These are phyloP conservation scores for Sporothrix pseudoabietina DNA, from an alignment of 2,329 filamentous ascomycete genomes.

Conservation along the genomic window DNA sequence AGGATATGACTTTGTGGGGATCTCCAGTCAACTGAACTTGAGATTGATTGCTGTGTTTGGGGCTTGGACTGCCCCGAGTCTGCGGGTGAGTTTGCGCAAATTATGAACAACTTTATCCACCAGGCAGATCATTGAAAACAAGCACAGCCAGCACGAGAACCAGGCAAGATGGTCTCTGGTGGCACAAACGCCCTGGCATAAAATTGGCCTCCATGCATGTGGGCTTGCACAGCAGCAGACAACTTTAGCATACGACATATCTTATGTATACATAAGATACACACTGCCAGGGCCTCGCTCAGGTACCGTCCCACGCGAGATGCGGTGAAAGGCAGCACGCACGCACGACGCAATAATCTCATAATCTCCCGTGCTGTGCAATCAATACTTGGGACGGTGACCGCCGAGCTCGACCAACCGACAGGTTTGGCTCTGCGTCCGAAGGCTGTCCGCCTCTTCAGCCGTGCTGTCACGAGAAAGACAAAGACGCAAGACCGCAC, in stretches of 20 bases:
- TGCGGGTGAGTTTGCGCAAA: neutral
- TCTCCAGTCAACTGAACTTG: slow-evolving; percentile 2
- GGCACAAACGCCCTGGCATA: slow-evolving; percentile 24
- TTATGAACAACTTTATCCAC: slow-evolving; percentile 17
- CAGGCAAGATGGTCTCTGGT: neutral
- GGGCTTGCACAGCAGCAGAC: slow-evolving; percentile 13
- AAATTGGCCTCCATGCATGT: neutral
- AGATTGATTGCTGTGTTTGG: neutral
- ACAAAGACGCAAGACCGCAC: neutral
- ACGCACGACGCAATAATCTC: slow-evolving; percentile 26
- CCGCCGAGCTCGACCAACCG: neutral
- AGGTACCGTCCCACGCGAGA: slow-evolving; percentile 20
- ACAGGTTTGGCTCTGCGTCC: neutral
- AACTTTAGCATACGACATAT: neutral
- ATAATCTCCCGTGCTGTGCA: slow-evolving; percentile 27
- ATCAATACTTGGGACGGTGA: slow-evolving; percentile 25
- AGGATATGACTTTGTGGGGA: slow-evolving; percentile 19
- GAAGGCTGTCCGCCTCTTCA: neutral
- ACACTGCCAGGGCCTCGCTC: neutral
- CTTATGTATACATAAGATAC: neutral
- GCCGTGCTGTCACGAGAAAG: neutral
- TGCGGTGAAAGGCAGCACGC: slow-evolving; percentile 10
- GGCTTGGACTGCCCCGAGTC: neutral
- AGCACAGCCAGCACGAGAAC: slow-evolving; percentile 6
- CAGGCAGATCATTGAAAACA: neutral